Evolutionary conservation across 768 basidiomycete genomes (phyloP).

Genomic region (Cyclocybe aegerita): DNA sequence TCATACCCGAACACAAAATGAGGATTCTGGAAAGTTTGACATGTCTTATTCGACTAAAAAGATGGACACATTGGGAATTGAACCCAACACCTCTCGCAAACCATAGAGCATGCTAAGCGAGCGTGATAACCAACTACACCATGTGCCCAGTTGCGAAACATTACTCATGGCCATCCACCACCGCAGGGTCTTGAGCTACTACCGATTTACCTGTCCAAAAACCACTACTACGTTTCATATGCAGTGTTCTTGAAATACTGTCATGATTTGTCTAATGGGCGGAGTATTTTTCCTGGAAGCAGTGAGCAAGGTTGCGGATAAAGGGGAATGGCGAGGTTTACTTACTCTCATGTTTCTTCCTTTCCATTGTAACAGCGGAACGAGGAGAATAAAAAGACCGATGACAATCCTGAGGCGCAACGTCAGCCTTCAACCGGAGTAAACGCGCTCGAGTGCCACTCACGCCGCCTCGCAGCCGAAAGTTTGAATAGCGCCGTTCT

Average conservation of each 20-base stretch:
- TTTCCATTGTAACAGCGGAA: slow-evolving; percentile 51
- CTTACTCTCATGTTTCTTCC: slow-evolving; percentile 46
- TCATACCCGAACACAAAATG: neutral
- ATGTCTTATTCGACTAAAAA: neutral
- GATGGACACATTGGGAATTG: slow-evolving; percentile 17
- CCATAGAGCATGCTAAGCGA: slow-evolving; percentile 2
- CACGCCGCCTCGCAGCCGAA: slow-evolving; percentile 64
- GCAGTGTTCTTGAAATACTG: too few species aligned
- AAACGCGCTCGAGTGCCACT: slow-evolving; percentile 19
- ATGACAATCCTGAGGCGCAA: slow-evolving; percentile 41
- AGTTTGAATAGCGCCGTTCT: slow-evolving; percentile 58
- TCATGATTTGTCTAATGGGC: too few species aligned
- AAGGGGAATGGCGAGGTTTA: neutral
- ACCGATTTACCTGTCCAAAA: too few species aligned
- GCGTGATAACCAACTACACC: slow-evolving; percentile 13
- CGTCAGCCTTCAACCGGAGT: neutral
- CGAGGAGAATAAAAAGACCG: slow-evolving; percentile 48
- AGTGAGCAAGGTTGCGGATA: too few species aligned
- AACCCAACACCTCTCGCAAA: slow-evolving; percentile 18
- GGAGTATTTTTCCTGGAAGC: too few species aligned
- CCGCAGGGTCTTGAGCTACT: too few species aligned
- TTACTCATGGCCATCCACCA: too few species aligned
- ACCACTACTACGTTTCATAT: too few species aligned
- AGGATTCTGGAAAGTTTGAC: too few species aligned
- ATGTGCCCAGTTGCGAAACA: too few species aligned